Evolutionary conservation across 176 grass and related monocot genomes (phyloP), one percentile per base, ranked within the genome.

Genomic region (Oryza coarctata): DNA sequence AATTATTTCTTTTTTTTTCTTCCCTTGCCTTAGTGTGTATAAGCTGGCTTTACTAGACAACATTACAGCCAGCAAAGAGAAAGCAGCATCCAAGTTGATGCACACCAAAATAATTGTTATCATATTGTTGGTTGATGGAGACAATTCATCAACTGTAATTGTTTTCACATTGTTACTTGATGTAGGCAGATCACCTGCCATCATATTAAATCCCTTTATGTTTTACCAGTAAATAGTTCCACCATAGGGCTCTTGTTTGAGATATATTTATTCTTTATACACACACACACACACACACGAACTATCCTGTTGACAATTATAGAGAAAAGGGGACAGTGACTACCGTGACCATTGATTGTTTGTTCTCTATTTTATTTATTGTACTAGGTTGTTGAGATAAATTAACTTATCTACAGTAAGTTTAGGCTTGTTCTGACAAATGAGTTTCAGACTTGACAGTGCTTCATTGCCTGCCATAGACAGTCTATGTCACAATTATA

Each of bases 31-130:
- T 78, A 60, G 74, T 83, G 74, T 83, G 40, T 66, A 74, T 88
- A 84, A 84, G 60, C 68, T 83, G 74, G 65, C 74, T 79, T 83
- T 77, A 74, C 60, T 72, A 47, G 75, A 73, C 62, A 88, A 74
- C 18, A 10, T n/a, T 74, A 34, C 47, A 78, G 40, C 38, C 41
- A 71, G 18, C 32, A 70, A 82, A 38, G 25, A 29, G 23, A 40
- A 71, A 29, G 28, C 73, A 67, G 44, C 34, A 15, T 78, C 58
- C 66, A 78, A 73, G 32, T 78, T 88, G 57, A 72, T 72, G 79
- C 71, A 75, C 58, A 82, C 62, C 65, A 71, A 7, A 76, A 72
- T 72, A 88, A 44, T 78, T 83, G 74, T 12, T 88, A 64, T 73
- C 68, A 79, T 45, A 83, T 68, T 83, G 23, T 78, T 72, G 25